Base-by-base conservation (phyloP, 2,329 filamentous ascomycete species). In the Neodidymelliopsis sp. region DNA sequence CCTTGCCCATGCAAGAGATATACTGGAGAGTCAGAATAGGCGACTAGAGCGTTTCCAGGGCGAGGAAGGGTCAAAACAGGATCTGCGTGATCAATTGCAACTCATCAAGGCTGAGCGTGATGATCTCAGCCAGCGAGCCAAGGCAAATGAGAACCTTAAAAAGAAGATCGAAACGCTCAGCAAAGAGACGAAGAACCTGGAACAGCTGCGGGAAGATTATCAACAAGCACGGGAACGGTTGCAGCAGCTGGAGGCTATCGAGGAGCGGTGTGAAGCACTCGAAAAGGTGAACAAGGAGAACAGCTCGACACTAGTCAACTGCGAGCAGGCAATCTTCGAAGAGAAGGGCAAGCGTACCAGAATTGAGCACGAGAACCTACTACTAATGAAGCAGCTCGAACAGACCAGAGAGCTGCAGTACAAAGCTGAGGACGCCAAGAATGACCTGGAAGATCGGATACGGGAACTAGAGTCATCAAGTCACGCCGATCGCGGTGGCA, bases 231-330 rank as follows among this genome's bases (percentile, higher is more conserved):
- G 72, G 16, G 78, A 79, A 36, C 68, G 75, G 31, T 53, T 80
- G 5, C 67, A 75, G 41, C 74, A 78, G 40, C 60, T 79, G 6
- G 76, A 80, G 34, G 63, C 61, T 18, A 62, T 79, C 28, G 74
- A 76, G 57, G 75, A 78, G 25, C 62, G 74, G 11, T 77, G 75
- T 39, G 69, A 72, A 20, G 66, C 71, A 3, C 62, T 81, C 15
- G 74, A 79, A 45, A 80, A 79, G 56, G 77, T 79, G 30, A 79
- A 80, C 59, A 77, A 78, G 35, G 78, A 81, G 58, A 79, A 79
- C 52, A 74, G 74, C 41, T 73, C 77, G 36, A 74, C 78, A 4
- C 76, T 81, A 23, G 71, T 77, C 22, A 79, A 79, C 23, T 76
- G 76, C 42, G 78, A 81, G 53, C 77, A 79, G 49, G 77, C 78